Conservation (phyloP, 768 basidiomycete genomes). For the Tephrocybe rancida region DNA sequence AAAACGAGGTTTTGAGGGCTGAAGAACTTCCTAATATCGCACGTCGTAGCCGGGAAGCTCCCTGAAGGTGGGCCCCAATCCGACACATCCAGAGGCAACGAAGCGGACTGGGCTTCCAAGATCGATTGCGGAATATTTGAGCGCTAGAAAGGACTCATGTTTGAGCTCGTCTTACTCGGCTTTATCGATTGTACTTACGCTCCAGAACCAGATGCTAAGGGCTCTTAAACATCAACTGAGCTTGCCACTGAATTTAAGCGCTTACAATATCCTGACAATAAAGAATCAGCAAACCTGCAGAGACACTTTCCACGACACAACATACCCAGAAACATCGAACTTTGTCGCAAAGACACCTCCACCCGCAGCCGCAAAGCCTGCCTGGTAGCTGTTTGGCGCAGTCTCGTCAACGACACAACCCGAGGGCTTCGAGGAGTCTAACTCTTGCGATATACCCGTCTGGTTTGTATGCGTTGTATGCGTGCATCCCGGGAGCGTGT, state of each 20-base stretch:
- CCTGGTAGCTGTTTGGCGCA: constrained; percentile 62
- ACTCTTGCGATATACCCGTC: constrained; percentile 52
- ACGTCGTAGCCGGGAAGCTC: constrained; percentile 38
- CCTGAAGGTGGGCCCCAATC: constrained; percentile 48
- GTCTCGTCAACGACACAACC: constrained; percentile 72
- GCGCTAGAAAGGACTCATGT: constrained; percentile 32
- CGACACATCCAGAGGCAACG: constrained; percentile 34
- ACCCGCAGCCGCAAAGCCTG: constrained; percentile 64
- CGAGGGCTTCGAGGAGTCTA: constrained; percentile 56
- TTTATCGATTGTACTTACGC: constrained; percentile 30
- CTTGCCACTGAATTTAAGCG: not conserved
- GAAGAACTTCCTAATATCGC: constrained; percentile 45
- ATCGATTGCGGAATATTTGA: constrained; percentile 39
- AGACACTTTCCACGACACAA: not conserved
- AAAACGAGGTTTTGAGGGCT: constrained; percentile 49
- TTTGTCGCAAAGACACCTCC: constrained; percentile 82
- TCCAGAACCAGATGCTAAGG: constrained; percentile 51
- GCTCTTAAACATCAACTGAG: not conserved
- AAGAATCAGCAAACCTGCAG: not conserved
- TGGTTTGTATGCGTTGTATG: constrained; percentile 38
- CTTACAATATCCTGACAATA: constrained; percentile 30
- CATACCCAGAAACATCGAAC: constrained; percentile 51
- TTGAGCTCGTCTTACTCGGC: constrained; percentile 8
- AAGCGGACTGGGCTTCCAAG: constrained; percentile 19
- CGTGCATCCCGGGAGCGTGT: constrained; percentile 54